Evolutionary conservation across 2,329 filamentous ascomycete genomes (phyloP), one percentile per base, ranked within the genome.

Genomic region (Thielaviopsis populi): DNA sequence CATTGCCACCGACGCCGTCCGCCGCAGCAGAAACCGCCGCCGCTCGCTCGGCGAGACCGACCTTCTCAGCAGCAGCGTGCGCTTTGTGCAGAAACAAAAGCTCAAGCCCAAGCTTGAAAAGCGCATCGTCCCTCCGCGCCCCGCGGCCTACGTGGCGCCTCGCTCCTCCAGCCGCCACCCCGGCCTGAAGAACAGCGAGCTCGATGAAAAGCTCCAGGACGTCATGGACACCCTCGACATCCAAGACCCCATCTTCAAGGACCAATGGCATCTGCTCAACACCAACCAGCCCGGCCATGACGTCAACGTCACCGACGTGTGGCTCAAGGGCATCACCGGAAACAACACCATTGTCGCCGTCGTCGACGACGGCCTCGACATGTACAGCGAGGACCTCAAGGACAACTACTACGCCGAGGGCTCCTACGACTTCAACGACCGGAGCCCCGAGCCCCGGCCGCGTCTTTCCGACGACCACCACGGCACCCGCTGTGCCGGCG

Each of bases 241-340:
- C 68, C 74, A 78, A 40, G 94, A 99, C 70, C 94, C 94, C 19
- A 95, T 95, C 62, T 99, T 97, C 75, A 79, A 82, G 50, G 87
- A 95, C 64, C 94, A 99, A 75, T 99, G 94, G 94, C 94, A 99
- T 79, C 77, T 99, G 58, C 86, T 88, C 77, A 99, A 99, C 72
- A 79, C 87, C 0, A 72, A 87, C 5, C 84, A 95, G 69, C 72
- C 84, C 0, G 92, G 91, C 5, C 89, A 97, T 74, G 94, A 99
- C 72, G 82, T 99, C 70, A 99, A 99, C 70, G 91, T 97, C n/a
- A 95, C 91, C 0, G 90, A 86, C 13, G 80, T 97, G 5, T 99
- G 94, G 94, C 73, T 89, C 69, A 84, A 94, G 69, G 92, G 91
- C 3, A 86, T 96, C 65, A 97, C 92, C 0, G 94, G 94, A 63